Conservation (phyloP, 768 basidiomycete genomes). For the Leccinum barrowsii region DNA sequence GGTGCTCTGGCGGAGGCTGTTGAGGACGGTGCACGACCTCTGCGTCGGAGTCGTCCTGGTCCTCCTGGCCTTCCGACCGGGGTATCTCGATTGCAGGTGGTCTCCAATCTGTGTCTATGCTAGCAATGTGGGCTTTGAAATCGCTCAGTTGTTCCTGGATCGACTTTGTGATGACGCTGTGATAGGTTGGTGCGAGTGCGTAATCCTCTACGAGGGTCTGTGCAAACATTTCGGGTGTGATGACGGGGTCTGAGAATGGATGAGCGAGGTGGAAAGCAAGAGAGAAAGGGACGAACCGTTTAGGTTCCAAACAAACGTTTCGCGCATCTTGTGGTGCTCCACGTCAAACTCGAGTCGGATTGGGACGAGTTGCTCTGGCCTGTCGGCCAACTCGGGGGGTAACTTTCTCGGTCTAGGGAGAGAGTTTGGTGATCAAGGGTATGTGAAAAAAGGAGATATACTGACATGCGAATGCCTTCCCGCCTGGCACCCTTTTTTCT, state of each 20-base stretch:
- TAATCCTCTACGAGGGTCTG: conserved; percentile 92
- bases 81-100: conserved; percentile 22
- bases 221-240: conserved; percentile 89
- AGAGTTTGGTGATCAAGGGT: neutral
- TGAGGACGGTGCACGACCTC: conserved; percentile 18
- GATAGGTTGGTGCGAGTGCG: conserved; percentile 60
- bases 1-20: conserved; percentile 9
- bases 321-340: conserved; percentile 89
- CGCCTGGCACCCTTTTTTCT: conserved; percentile 53
- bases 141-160: conserved; percentile 89
- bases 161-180: conserved; percentile 65
- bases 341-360: conserved; percentile 96
- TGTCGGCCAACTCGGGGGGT: conserved; percentile 50
- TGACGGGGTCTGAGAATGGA: conserved; percentile 63
- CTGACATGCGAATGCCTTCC: conserved; percentile 76
- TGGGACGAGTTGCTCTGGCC: conserved; percentile 83
- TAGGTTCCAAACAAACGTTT: conserved; percentile 97
- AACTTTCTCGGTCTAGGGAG: conserved; percentile 56
- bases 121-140: conserved; percentile 63
- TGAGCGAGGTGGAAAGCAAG: neutral
- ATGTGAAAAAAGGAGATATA: conserved; percentile 20
- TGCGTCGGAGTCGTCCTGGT: conserved; percentile 29
- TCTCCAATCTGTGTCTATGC: conserved; percentile 46
- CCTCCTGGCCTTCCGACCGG: conserved; percentile 27
- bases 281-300: conserved; percentile 57